Percentiles rank a stretch among this genome's conserved stretches.
Evolutionary conservation across 192 early-diverging fungal species (phyloP).

Genomic region (Paraglomus brasilianum): DNA sequence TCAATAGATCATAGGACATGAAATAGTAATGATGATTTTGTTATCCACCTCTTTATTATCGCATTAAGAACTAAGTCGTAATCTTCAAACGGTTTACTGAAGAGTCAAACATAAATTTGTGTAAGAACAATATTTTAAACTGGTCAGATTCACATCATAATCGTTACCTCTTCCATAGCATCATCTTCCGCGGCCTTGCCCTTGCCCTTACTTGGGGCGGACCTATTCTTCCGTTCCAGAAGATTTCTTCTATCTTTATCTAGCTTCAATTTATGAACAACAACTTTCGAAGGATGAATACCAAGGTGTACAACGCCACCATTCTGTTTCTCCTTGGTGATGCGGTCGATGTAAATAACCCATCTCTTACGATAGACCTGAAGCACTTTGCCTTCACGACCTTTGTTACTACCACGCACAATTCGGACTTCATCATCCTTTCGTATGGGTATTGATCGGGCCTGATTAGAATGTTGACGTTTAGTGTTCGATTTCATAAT

Average conservation of each 20-base stretch:
- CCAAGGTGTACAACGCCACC: conserved; percentile 87
- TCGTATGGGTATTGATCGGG: conserved; percentile 94
- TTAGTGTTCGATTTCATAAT: too few relatives aligned
- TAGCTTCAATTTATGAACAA: conserved; percentile 92
- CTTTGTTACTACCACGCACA: conserved; percentile 94
- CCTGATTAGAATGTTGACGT: conserved; percentile 41
- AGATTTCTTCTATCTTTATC: conserved; percentile 94
- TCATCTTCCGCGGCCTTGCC: conserved; percentile 5
- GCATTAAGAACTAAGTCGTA: too few relatives aligned
- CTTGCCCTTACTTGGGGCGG: conserved; percentile 24
- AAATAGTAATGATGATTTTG: too few relatives aligned
- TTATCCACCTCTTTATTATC: too few relatives aligned
- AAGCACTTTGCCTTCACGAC: conserved; percentile 94
- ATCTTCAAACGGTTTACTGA: too few relatives aligned
- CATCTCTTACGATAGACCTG: conserved; percentile 99
- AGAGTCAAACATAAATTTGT: too few relatives aligned
- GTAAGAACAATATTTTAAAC: too few relatives aligned
- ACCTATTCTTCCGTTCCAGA: conserved; percentile 84
- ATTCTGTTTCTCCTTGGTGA: conserved; percentile 97
- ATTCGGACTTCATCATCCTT: conserved; percentile 97
- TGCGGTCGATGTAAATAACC: conserved; percentile 98
- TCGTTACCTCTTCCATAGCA: not conserved
- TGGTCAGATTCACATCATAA: too few relatives aligned
- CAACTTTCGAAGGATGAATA: conserved; percentile 98
- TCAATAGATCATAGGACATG: too few relatives aligned